These are phyloP conservation scores for Penicillium sp. DNA, from an alignment of 2,329 filamentous ascomycete genomes.

Conservation along the genomic window DNA sequence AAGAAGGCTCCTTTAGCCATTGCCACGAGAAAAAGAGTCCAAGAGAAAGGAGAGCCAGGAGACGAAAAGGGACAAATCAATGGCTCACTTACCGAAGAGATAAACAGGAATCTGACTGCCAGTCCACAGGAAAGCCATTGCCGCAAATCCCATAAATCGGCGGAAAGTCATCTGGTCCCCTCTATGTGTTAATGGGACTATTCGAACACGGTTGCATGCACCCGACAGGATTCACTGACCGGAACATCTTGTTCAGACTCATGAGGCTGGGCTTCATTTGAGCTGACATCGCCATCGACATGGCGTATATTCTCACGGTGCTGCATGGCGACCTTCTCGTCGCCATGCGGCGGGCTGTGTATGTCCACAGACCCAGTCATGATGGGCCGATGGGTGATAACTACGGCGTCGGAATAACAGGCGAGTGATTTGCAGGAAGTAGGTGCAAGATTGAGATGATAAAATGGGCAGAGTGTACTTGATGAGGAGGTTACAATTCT, in stretches of 20 bases:
- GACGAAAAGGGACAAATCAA: too few relatives aligned
- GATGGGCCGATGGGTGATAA: not conserved
- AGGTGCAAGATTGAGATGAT: not conserved
- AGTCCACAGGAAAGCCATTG: constrained; percentile 58
- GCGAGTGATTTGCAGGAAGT: not conserved
- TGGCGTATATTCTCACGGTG: constrained; percentile 36
- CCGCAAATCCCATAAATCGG: constrained; percentile 50
- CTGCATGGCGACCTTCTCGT: constrained; percentile 26
- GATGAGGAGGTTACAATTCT: too few relatives aligned
- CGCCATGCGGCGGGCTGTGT: constrained; percentile 12
- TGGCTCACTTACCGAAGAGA: constrained; percentile 36
- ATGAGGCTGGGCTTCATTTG: constrained; percentile 41
- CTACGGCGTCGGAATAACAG: not conserved
- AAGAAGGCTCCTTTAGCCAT: constrained; percentile 1
- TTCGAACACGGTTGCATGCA: not conserved
- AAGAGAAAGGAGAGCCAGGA: constrained; percentile 13
- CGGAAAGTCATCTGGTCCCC: constrained; percentile 43
- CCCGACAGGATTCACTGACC: constrained; percentile 21
- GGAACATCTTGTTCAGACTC: constrained; percentile 42
- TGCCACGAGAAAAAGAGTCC: not conserved
- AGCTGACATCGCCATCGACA: constrained; percentile 43
- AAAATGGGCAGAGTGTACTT: not conserved
- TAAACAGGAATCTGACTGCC: constrained; percentile 56
- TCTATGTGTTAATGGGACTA: constrained; percentile 14
- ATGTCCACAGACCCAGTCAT: constrained; percentile 17